Evolutionary conservation across 2,329 filamentous ascomycete genomes (phyloP), one percentile per base, ranked within the genome.

Genomic region (Scytalidium lignicola): DNA sequence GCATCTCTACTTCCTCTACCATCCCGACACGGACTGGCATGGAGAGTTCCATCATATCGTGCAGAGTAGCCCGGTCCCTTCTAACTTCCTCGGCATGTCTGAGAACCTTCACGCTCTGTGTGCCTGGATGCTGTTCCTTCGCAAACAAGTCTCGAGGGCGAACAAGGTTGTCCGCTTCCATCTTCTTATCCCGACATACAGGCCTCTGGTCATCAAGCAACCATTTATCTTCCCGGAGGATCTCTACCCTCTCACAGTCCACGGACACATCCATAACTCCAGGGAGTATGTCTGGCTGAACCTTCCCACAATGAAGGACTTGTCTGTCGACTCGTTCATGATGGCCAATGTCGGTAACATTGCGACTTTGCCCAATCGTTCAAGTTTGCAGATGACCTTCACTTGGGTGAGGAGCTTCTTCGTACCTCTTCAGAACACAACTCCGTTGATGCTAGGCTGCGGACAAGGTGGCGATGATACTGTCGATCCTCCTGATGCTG

Each of bases 1-100:
- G 5, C 69, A 71, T 48, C 65, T 65, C 59, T 70, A 70, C 51
- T 71, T 71, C 28, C 58, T 71, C 2, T 71, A 65, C 29, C 69
- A 71, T 23, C 69, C 69, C 1, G 69, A 71, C 29, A 69, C 67
- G 39, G 66, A 69, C 43, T 71, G 69, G 69, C 68, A 71, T 40
- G 65, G 67, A 12, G 64, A 63, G 3, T 71, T 71, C 48, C 68
- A 68, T 44, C 63, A 68, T 6, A 58, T 70, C 0, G 51, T 70
- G 13, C 62, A 68, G 10, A 58, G 64, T 3, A 60, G 60, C 9
- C 67, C 65, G 2, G 52, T 70, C 0, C 62, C 62, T 3, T 61
- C 64, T 6, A 57, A 62, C 1, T 71, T 71, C 40, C 67, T 67
- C 49, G 68, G 68, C 20, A 68, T 70, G 51, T 68, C 67, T 26